A percentile compares a stretch with the other conserved stretches of the same genome.
phyloP scores from a whole-genome alignment of 108 stramenopile genomes.

The Discostella stelligeroides region DNA sequence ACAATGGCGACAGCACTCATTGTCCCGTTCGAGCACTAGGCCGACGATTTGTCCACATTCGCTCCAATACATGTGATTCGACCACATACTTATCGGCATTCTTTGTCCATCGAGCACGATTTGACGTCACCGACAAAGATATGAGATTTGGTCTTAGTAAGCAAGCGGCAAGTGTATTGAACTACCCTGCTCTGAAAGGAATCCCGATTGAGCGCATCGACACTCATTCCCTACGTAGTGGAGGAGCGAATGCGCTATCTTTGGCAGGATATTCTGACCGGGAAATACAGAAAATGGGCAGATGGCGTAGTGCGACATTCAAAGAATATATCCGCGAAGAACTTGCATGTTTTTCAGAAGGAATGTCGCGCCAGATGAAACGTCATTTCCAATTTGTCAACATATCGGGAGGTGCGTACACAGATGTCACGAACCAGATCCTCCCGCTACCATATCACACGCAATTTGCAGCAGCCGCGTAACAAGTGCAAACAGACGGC shows the following conservation, averaged over 20 bases:
- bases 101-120: no score
- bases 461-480: no score
- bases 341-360: neutral
- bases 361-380: slow-evolving; percentile 2
- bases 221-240: neutral
- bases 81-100: no score
- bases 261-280: neutral
- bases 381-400: slow-evolving; percentile 3
- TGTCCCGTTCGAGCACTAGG: no score
- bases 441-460: neutral
- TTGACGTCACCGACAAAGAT: no score
- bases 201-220: neutral
- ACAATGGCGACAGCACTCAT: no score
- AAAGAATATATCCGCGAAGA: slow-evolving; percentile 4
- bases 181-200: neutral
- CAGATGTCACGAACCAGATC: neutral
- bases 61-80: no score
- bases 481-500: no score
- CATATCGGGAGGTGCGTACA: neutral
- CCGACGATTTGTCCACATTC: no score
- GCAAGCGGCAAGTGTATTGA: neutral
- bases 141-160: neutral
- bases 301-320: no score
- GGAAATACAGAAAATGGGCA: slow-evolving; percentile 6
- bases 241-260: slow-evolving; percentile 15